A percentile compares a stretch with the other conserved stretches of the same genome.
phyloP scores from a whole-genome alignment of 2,329 filamentous ascomycete species.

The Microdochium nivale region DNA sequence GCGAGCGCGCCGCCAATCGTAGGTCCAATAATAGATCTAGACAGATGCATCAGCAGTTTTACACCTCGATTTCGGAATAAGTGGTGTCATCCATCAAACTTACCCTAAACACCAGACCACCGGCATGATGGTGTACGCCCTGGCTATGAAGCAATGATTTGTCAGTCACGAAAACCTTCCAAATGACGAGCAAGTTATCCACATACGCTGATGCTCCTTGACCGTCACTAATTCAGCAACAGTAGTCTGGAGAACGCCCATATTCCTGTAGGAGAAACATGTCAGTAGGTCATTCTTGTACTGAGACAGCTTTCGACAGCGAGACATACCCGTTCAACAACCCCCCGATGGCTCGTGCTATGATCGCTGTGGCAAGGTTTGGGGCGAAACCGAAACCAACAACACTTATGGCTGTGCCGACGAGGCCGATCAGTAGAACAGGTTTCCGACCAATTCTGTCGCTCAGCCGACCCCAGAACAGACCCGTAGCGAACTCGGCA shows the following conservation, averaged over 20 bases:
- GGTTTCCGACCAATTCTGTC: slow-evolving; percentile 90
- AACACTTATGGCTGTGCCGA: slow-evolving; percentile 88
- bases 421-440: slow-evolving; percentile 79
- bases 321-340: slow-evolving; percentile 75
- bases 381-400: slow-evolving; percentile 85
- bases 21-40: slow-evolving; percentile 81
- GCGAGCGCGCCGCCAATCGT: slow-evolving; percentile 86
- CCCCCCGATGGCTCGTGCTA: slow-evolving; percentile 83
- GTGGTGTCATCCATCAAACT: slow-evolving; percentile 16
- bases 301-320: slow-evolving; percentile 10
- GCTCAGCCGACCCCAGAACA: slow-evolving; percentile 89
- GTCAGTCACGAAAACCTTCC: no score
- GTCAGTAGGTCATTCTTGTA: slow-evolving; percentile 16
- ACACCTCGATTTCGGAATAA: slow-evolving; percentile 1
- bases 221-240: slow-evolving; percentile 89
- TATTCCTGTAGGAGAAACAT: slow-evolving; percentile 52
- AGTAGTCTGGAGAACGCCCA: slow-evolving; percentile 90
- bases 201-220: slow-evolving; percentile 84
- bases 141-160: slow-evolving; percentile 41
- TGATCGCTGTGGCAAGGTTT: slow-evolving; percentile 71
- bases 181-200: background rate
- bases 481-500: slow-evolving; percentile 85
- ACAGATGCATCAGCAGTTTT: slow-evolving; percentile 18
- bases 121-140: slow-evolving; percentile 95
- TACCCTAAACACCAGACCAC: slow-evolving; percentile 95